phyloP scores from a whole-genome alignment of 1,139 yeast genomes.

The Nadsonia starkeyi-henricii region DNA sequence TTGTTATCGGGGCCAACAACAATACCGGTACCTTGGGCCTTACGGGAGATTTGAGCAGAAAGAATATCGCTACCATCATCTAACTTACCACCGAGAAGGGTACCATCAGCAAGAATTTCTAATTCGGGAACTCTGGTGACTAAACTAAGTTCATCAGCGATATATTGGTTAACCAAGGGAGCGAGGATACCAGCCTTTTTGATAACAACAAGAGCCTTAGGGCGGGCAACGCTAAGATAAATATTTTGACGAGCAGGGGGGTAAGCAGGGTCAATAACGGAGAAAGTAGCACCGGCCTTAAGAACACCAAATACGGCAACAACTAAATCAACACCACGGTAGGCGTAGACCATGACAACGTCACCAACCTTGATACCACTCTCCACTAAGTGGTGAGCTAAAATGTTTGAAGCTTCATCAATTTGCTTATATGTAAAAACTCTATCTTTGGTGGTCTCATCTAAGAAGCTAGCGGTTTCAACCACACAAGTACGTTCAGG shows the following conservation, averaged over 20 bases:
- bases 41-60: constrained; percentile 30
- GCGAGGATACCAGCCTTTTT: constrained; percentile 80
- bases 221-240: constrained; percentile 84
- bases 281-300: constrained; percentile 96
- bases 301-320: constrained; percentile 95
- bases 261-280: constrained; percentile 96
- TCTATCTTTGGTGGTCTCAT: constrained; percentile 42
- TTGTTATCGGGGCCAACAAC: constrained; percentile 94
- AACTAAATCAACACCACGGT: constrained; percentile 92
- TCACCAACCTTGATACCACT: constrained; percentile 84
- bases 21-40: constrained; percentile 63
- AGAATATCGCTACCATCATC: constrained; percentile 35
- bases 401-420: constrained; percentile 84
- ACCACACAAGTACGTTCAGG: constrained; percentile 87
- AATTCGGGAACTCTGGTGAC: constrained; percentile 63
- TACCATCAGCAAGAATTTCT: constrained; percentile 65
- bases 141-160: constrained; percentile 55
- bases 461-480: constrained; percentile 65
- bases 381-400: constrained; percentile 72
- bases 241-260: constrained; percentile 97
- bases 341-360: constrained; percentile 93
- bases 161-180: constrained; percentile 61
- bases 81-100: constrained; percentile 43
- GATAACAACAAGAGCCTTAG: constrained; percentile 77
- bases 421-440: constrained; percentile 73